phyloP scores from a whole-genome alignment of 148 eudicot genomes.

The Simmondsia chinensis region DNA sequence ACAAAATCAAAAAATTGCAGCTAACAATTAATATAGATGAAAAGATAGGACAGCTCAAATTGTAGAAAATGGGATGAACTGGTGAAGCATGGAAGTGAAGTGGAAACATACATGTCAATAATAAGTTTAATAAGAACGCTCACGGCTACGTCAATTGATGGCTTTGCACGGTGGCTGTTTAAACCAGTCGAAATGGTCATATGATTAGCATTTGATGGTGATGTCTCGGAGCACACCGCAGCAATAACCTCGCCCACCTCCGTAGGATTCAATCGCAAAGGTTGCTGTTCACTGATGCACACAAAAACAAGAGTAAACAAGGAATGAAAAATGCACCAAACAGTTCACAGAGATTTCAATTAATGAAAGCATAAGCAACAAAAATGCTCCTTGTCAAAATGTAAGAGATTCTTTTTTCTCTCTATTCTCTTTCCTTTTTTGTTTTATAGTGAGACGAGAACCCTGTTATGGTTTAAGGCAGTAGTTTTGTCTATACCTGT shows the following conservation, averaged over 20 bases:
- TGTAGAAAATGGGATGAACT: neutral
- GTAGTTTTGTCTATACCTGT: slow-evolving; percentile 51
- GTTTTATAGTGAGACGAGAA: too few relatives aligned
- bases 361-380: neutral
- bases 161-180: slow-evolving; percentile 62
- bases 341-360: neutral
- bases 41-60: slow-evolving; percentile 1
- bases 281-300: slow-evolving; percentile 84
- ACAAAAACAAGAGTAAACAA: slow-evolving; percentile 7
- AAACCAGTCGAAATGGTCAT: slow-evolving; percentile 66
- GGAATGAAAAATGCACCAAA: neutral
- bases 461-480: too few relatives aligned
- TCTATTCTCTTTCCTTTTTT: too few relatives aligned
- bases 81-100: neutral
- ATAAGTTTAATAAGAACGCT: slow-evolving; percentile 98
- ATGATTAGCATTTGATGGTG: slow-evolving; percentile 39
- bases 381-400: too few relatives aligned
- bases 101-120: slow-evolving; percentile 85
- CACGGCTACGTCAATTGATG: slow-evolving; percentile 90
- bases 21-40: neutral
- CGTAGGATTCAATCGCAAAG: slow-evolving; percentile 69
- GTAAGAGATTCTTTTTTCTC: too few relatives aligned
- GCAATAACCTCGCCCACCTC: slow-evolving; percentile 95
- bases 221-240: slow-evolving; percentile 86
- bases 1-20: too few relatives aligned